These are phyloP conservation scores for Penicillium manginii DNA, from an alignment of 495 filamentous ascomycete genomes.

Conservation along the genomic window DNA sequence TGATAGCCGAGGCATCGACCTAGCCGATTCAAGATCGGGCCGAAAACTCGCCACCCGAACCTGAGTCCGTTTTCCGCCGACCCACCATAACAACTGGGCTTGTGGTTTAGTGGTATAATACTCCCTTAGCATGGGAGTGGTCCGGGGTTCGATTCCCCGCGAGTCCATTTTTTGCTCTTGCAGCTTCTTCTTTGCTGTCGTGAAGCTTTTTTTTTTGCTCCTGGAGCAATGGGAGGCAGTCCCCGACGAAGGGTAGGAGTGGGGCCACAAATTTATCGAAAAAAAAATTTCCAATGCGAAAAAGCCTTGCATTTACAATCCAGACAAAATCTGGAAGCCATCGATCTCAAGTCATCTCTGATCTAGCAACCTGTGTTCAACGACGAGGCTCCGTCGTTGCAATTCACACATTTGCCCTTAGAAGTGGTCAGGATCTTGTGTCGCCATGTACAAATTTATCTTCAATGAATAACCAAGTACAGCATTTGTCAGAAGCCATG, in stretches of 20 bases:
- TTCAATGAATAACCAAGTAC: background rate
- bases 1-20: slow-evolving; percentile 22
- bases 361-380: too few species aligned
- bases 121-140: slow-evolving; percentile 55
- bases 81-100: slow-evolving; percentile 29
- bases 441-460: background rate
- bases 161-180: slow-evolving; percentile 39
- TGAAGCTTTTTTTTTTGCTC: background rate
- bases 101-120: slow-evolving; percentile 54
- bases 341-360: too few species aligned
- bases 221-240: background rate
- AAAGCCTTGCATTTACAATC: too few species aligned
- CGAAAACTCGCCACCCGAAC: slow-evolving; percentile 4
- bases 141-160: slow-evolving; percentile 64
- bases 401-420: too few species aligned
- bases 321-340: too few species aligned
- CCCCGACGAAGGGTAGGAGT: background rate
- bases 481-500: background rate
- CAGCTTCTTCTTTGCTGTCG: slow-evolving; percentile 10
- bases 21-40: slow-evolving; percentile 5
- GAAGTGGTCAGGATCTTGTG: background rate
- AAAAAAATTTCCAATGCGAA: background rate
- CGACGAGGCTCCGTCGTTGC: too few species aligned
- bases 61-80: slow-evolving; percentile 15
- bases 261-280: background rate